A percentile compares a stretch with the other conserved stretches of the same genome.
Conservation (phyloP, 768 basidiomycete genomes). For the Gyrodon lividus region DNA sequence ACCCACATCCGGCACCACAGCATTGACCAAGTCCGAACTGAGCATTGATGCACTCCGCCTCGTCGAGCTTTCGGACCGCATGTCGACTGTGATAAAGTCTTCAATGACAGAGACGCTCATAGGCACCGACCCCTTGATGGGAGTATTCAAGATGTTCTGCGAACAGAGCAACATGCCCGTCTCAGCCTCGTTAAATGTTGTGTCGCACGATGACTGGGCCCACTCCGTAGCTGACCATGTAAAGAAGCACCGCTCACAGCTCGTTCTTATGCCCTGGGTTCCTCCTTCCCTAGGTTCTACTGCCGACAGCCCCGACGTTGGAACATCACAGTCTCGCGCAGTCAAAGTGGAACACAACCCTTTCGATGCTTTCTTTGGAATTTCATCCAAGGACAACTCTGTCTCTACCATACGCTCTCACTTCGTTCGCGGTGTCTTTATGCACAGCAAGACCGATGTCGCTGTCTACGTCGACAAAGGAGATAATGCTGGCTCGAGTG, state of each 20-base stretch:
- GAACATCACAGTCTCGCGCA: constrained; percentile 11
- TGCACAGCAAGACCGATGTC: constrained; percentile 69
- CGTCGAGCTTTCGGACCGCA: constrained; percentile 85
- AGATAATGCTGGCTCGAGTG: constrained; percentile 26
- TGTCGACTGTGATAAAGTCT: constrained; percentile 82
- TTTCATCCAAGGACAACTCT: constrained; percentile 46
- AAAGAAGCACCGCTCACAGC: constrained; percentile 54
- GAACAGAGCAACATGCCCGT: constrained; percentile 66
- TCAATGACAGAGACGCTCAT: constrained; percentile 71
- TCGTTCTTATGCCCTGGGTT: constrained; percentile 86
- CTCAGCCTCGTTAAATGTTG: constrained; percentile 69
- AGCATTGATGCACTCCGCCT: constrained; percentile 79
- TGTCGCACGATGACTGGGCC: constrained; percentile 73
- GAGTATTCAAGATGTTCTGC: constrained; percentile 77
- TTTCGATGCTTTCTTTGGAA: constrained; percentile 77
- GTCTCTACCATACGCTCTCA: constrained; percentile 68
- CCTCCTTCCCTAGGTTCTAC: constrained; percentile 39
- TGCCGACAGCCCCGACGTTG: constrained; percentile 28
- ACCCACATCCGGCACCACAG: background rate
- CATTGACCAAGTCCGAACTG: background rate
- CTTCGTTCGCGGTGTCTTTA: constrained; percentile 82
- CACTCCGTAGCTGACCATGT: constrained; percentile 62
- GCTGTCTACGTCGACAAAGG: constrained; percentile 83
- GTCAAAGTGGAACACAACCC: constrained; percentile 47
- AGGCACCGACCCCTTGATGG: constrained; percentile 67